Evolutionary conservation across 257 asterid genomes (phyloP).

Genomic region (Solanum pinnatisectum): DNA sequence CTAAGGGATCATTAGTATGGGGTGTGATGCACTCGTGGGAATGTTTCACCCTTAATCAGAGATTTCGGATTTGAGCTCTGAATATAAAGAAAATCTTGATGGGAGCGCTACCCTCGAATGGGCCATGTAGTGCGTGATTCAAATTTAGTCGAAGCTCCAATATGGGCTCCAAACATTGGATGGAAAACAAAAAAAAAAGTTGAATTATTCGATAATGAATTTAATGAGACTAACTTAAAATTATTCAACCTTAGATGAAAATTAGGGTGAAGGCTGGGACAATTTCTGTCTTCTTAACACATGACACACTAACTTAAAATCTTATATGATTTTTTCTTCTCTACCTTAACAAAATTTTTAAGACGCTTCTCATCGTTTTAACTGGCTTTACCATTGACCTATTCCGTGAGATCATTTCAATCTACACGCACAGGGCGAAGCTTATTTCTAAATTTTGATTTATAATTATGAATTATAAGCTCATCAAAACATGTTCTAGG

Average conservation of each 20-base stretch:
- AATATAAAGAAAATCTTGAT: too few relatives aligned
- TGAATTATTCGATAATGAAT: background rate
- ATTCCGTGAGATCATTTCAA: too few relatives aligned
- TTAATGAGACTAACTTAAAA: background rate
- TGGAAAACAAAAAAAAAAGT: too few relatives aligned
- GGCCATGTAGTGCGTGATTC: rapidly evolving
- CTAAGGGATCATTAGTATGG: background rate
- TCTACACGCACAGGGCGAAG: too few relatives aligned
- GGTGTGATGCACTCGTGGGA: too few relatives aligned
- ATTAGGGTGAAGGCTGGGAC: background rate
- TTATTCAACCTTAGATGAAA: background rate
- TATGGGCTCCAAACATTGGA: too few relatives aligned
- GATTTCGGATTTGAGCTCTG: rapidly evolving
- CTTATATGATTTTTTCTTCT: too few relatives aligned
- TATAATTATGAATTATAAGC: too few relatives aligned
- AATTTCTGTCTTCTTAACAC: background rate
- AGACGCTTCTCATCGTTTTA: background rate
- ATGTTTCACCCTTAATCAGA: rapidly evolving
- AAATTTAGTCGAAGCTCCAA: background rate
- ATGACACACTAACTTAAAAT: background rate
- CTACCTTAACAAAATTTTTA: background rate
- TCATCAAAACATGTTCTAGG: too few relatives aligned
- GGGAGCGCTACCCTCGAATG: rapidly evolving
- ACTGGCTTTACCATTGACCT: too few relatives aligned
- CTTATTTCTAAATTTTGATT: too few relatives aligned